Evolutionary conservation across 225 moss, liverwort and hornwort species (phyloP).

Genomic region (Neckera pumila): DNA sequence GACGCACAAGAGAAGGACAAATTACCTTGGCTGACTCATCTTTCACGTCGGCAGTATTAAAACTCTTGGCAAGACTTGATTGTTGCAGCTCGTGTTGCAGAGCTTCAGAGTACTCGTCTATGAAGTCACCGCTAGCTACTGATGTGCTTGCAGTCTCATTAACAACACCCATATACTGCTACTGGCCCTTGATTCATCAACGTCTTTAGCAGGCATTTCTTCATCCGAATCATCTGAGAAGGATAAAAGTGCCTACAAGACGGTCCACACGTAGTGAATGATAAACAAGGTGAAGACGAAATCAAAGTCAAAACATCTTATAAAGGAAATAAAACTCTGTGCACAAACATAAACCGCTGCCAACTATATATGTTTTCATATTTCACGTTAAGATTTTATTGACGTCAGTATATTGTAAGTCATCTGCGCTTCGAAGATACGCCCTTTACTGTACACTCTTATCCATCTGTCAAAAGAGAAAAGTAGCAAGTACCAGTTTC

Average conservation of each 20-base stretch:
- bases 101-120: slow-evolving; percentile 60
- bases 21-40: slow-evolving; percentile 22
- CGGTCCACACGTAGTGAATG: neutral
- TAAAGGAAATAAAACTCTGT: neutral
- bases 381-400: no score
- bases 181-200: slow-evolving; percentile 13
- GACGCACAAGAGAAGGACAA: neutral
- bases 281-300: neutral
- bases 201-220: slow-evolving; percentile 17
- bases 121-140: slow-evolving; percentile 20
- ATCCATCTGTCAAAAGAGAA: no score
- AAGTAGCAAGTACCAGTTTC: slow-evolving; percentile 70
- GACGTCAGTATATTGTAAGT: no score
- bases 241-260: neutral
- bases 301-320: neutral
- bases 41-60: slow-evolving; percentile 29
- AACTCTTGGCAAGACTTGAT: slow-evolving; percentile 74
- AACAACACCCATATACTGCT: slow-evolving; percentile 9
- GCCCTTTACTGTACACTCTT: no score
- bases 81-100: slow-evolving; percentile 55
- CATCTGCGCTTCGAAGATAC: no score
- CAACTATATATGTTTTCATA: no score
- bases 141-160: slow-evolving; percentile 17
- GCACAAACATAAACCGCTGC: neutral
- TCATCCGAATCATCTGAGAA: slow-evolving; percentile 53